These are phyloP conservation scores for Sordariomycetes sp. DNA, from an alignment of 2,329 filamentous ascomycete species.

Conservation along the genomic window DNA sequence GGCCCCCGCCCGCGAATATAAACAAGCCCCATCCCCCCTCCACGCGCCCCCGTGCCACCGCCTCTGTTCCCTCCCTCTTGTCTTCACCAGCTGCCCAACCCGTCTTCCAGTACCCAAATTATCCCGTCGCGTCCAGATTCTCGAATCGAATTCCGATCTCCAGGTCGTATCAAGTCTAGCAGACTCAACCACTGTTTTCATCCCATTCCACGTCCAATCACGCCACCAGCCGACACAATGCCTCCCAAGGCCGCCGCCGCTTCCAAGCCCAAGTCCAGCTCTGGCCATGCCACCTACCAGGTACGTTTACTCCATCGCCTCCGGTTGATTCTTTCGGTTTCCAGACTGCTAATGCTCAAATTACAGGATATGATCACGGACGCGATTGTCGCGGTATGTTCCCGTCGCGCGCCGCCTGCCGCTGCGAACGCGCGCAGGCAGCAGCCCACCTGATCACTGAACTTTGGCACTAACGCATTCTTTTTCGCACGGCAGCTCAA, in stretches of 20 bases:
- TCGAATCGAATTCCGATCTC: constrained; percentile 3
- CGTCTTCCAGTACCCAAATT: constrained; percentile 22
- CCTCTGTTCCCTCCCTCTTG: constrained; percentile 15
- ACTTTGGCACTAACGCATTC: constrained; percentile 22
- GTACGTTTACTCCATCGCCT: constrained; percentile 26
- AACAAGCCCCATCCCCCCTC: constrained; percentile 38
- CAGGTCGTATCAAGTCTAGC: constrained; percentile 4
- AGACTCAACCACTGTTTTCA: not conserved
- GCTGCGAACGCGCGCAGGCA: constrained; percentile 24
- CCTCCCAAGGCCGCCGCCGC: constrained; percentile 39
- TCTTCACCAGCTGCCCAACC: constrained; percentile 14
- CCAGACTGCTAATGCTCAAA: not conserved
- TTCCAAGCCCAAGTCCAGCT: constrained; percentile 34
- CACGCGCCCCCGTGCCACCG: constrained; percentile 38
- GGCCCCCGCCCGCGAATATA: constrained; percentile 48
- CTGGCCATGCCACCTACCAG: constrained; percentile 46
- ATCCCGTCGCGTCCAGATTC: constrained; percentile 2
- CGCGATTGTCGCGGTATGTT: constrained; percentile 49
- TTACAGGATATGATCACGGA: constrained; percentile 52
- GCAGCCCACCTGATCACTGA: constrained; percentile 11
- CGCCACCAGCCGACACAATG: constrained; percentile 29
- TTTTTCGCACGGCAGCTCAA: constrained; percentile 36
- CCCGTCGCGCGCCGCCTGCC: constrained; percentile 10
- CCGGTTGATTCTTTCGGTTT: constrained; percentile 6
- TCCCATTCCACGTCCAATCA: constrained; percentile 1